Percentiles rank a stretch among this genome's conserved stretches.
Conservation (phyloP, 768 basidiomycete genomes). For the Sistotremastrum niveocremeum region DNA sequence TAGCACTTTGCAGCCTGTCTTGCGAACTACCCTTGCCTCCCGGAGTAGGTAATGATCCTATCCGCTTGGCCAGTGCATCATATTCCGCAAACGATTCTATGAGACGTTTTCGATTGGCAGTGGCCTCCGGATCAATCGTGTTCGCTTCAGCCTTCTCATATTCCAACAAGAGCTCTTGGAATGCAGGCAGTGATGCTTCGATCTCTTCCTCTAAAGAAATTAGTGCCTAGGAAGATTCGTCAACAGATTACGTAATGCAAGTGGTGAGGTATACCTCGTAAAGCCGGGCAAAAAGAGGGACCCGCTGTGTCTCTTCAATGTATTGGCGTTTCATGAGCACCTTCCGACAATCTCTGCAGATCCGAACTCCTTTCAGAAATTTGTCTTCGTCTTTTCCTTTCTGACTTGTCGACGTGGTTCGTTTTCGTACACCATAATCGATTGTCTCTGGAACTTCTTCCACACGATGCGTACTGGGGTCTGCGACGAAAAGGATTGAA, state of each 20-base stretch:
- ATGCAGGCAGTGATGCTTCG: conserved; percentile 74
- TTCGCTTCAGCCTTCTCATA: conserved; percentile 10
- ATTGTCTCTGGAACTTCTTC: conserved; percentile 79
- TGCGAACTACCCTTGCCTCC: conserved; percentile 57
- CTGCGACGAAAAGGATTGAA: conserved; percentile 77
- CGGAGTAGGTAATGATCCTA: conserved; percentile 56
- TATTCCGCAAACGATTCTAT: conserved; percentile 80
- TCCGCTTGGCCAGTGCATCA: conserved; percentile 77
- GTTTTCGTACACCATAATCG: conserved; percentile 63
- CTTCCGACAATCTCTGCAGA: conserved; percentile 75
- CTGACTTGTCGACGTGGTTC: conserved; percentile 20
- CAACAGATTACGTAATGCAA: neutral
- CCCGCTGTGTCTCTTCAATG: conserved; percentile 41
- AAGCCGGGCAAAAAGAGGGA: conserved; percentile 52
- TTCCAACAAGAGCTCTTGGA: conserved; percentile 65
- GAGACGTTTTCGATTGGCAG: conserved; percentile 62
- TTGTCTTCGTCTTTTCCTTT: conserved; percentile 51
- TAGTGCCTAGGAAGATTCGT: conserved; percentile 35
- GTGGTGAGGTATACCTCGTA: conserved; percentile 42
- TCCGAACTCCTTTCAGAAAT: conserved; percentile 77
- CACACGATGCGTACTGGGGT: conserved; percentile 58
- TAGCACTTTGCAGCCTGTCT: conserved; percentile 72
- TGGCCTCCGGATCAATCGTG: conserved; percentile 50
- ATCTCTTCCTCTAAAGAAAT: conserved; percentile 75
- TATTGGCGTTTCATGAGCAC: conserved; percentile 78